Evolutionary conservation across 176 grass and related monocot genomes (phyloP).

Genomic region (Triticum aestivum): IWGSC_CS_RefSeq_v2.1 NC_057814.1:185644637-185645136

Average conservation of each 20-base stretch:
- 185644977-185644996: slow-evolving; percentile 69
- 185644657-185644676: slow-evolving; percentile 95
- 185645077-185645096: slow-evolving; percentile 3
- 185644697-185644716: slow-evolving; percentile 69
- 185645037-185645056: not conserved
- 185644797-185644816: slow-evolving; percentile 85
- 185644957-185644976: slow-evolving; percentile 63
- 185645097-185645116: not conserved
- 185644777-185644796: slow-evolving; percentile 93
- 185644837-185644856: slow-evolving; percentile 83
- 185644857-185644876: slow-evolving; percentile 53
- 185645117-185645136: not conserved
- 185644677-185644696: slow-evolving; percentile 52
- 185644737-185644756: slow-evolving; percentile 84
- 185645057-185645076: not conserved
- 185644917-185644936: slow-evolving; percentile 81
- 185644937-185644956: slow-evolving; percentile 81
- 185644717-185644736: slow-evolving; percentile 70
- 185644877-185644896: slow-evolving; percentile 65
- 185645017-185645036: slow-evolving; percentile 79
- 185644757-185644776: slow-evolving; percentile 93
- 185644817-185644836: slow-evolving; percentile 69
- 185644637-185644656: slow-evolving; percentile 94
- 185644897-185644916: slow-evolving; percentile 98
- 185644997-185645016: slow-evolving; percentile 91